These are phyloP conservation scores for Saccharomycopsis selenospora DNA, from an alignment of 805 yeast species.

Conservation along the genomic window DNA sequence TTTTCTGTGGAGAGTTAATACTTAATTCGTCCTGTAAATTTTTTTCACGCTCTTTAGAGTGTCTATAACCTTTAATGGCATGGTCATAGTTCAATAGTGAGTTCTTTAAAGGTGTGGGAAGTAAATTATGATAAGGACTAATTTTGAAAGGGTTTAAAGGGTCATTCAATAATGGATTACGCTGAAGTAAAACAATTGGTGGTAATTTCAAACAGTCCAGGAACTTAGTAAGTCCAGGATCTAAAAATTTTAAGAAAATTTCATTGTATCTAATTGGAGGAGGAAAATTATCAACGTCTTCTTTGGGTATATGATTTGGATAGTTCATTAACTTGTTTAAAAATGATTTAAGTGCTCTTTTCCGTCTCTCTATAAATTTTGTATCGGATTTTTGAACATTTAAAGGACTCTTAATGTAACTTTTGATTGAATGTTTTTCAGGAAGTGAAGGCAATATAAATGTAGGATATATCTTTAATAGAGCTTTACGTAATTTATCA, in stretches of 20 bases:
- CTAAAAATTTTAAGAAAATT: constrained; percentile 18
- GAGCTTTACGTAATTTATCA: constrained; percentile 65
- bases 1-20: neutral
- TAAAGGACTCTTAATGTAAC: constrained; percentile 37
- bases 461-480: constrained; percentile 72
- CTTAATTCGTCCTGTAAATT: neutral
- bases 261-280: constrained; percentile 15
- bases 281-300: constrained; percentile 1
- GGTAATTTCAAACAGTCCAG: constrained; percentile 16
- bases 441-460: constrained; percentile 92
- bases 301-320: constrained; percentile 4
- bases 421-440: constrained; percentile 61
- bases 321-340: constrained; percentile 47
- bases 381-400: constrained; percentile 35
- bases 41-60: constrained; percentile 9
- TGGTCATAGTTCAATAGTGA: constrained; percentile 15
- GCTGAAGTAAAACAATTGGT: constrained; percentile 15
- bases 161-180: constrained; percentile 16
- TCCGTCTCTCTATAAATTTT: constrained; percentile 56
- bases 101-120: constrained; percentile 15
- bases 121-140: constrained; percentile 19
- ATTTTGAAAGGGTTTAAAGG: constrained; percentile 20
- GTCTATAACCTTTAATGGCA: constrained; percentile 11
- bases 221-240: constrained; percentile 16
- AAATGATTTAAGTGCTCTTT: constrained; percentile 67